These are phyloP conservation scores for Botryosphaeria dothidea DNA, from an alignment of 2,329 filamentous ascomycete species.

Conservation along the genomic window DNA sequence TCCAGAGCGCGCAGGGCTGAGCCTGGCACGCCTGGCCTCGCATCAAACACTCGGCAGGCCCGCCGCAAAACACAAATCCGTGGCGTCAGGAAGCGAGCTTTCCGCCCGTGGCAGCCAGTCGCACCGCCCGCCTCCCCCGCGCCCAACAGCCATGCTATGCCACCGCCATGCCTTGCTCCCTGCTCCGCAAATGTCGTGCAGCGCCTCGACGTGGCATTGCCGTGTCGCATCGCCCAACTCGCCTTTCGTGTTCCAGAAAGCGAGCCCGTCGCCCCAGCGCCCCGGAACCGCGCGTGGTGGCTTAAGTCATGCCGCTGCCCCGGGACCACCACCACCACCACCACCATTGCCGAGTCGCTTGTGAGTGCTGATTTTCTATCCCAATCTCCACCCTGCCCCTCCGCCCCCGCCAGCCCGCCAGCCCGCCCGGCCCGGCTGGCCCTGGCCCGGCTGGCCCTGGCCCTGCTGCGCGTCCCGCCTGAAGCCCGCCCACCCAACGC, in stretches of 20 bases:
- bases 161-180: not conserved
- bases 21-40: not conserved
- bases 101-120: not conserved
- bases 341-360: not conserved
- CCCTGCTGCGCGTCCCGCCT: not conserved
- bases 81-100: slow-evolving; percentile 9
- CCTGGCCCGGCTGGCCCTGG: slow-evolving; percentile 5
- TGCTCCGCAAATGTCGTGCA: slow-evolving; percentile 3
- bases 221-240: slow-evolving; percentile 12
- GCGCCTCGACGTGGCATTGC: slow-evolving; percentile 14
- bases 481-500: not conserved
- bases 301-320: slow-evolving; percentile 4
- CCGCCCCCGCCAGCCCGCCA: slow-evolving; percentile 1
- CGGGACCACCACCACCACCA: not conserved
- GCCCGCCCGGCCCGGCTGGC: slow-evolving; percentile 7
- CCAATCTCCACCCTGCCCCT: slow-evolving; percentile 4
- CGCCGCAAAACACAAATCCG: not conserved
- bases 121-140: not conserved
- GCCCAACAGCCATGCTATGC: too few relatives aligned
- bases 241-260: slow-evolving; percentile 20
- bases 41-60: slow-evolving; percentile 3
- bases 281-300: slow-evolving; percentile 9
- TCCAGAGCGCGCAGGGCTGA: slow-evolving; percentile 3
- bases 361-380: slow-evolving; percentile 4
- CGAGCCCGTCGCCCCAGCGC: slow-evolving; percentile 10